Percentiles rank a stretch among this genome's conserved stretches.
Evolutionary conservation across 495 filamentous ascomycete genomes (phyloP).

Genomic region (Amniculicola lignicola): DNA sequence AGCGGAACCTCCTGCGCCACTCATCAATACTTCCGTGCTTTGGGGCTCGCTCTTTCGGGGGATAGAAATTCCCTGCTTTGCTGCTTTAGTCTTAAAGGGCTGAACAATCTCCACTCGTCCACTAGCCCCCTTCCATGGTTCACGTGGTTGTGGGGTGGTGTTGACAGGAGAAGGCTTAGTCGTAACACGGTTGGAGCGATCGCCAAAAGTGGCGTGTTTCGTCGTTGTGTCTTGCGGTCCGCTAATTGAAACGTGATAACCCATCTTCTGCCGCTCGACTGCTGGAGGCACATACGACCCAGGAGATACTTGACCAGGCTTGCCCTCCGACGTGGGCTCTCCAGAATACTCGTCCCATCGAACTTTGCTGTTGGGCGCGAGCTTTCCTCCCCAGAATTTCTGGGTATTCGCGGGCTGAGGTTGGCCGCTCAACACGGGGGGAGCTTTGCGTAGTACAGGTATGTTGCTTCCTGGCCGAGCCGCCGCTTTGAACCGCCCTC

Average conservation of each 20-base stretch:
- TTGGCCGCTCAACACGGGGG: neutral
- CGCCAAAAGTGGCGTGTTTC: constrained; percentile 5
- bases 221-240: constrained; percentile 23
- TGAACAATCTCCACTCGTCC: constrained; percentile 48
- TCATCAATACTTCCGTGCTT: neutral
- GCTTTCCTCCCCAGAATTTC: constrained; percentile 31
- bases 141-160: constrained; percentile 36
- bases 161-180: constrained; percentile 31
- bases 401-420: constrained; percentile 9
- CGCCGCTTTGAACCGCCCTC: neutral
- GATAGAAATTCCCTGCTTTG: neutral
- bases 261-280: constrained; percentile 12
- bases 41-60: constrained; percentile 7
- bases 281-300: constrained; percentile 17
- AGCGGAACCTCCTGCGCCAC: constrained; percentile 21
- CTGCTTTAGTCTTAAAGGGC: constrained; percentile 20
- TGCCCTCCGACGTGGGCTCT: constrained; percentile 47
- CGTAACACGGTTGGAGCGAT: constrained; percentile 10
- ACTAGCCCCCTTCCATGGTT: constrained; percentile 53
- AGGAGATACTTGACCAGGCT: constrained; percentile 34
- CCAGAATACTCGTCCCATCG: constrained; percentile 53
- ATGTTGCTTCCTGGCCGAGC: constrained; percentile 20
- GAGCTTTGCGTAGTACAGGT: constrained; percentile 30
- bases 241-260: constrained; percentile 35
- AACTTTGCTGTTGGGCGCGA: constrained; percentile 32